A percentile compares a stretch with the other conserved stretches of the same genome.
Evolutionary conservation across 192 early-diverging fungal species (phyloP).

Genomic region (Coemansia sp.): DNA sequence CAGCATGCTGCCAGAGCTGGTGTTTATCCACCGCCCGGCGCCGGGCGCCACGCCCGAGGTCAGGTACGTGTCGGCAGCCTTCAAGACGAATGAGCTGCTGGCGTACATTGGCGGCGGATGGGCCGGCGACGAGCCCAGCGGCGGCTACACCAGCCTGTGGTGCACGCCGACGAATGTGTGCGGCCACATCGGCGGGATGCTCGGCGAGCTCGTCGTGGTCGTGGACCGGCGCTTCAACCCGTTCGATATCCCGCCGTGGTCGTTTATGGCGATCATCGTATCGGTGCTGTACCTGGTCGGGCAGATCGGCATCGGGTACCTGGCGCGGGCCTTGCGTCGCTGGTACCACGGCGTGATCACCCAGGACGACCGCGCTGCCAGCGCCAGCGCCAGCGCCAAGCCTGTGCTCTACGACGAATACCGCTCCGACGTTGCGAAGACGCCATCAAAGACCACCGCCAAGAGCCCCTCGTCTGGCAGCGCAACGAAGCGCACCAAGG

Average conservation of each 20-base stretch:
- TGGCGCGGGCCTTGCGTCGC: constrained; percentile 19
- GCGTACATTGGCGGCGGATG: constrained; percentile 43
- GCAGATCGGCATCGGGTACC: constrained; percentile 21
- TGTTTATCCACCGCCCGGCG: constrained; percentile 28
- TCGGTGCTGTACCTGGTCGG: constrained; percentile 42
- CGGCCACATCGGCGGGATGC: constrained; percentile 44
- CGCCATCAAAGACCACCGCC: neutral
- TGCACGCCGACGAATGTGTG: constrained; percentile 50
- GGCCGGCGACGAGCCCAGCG: constrained; percentile 23
- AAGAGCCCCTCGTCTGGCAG: constrained; percentile 17
- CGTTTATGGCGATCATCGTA: constrained; percentile 44
- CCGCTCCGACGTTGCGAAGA: constrained; percentile 19
- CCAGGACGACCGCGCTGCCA: constrained; percentile 5
- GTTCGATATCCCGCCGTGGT: constrained; percentile 47
- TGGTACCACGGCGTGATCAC: constrained; percentile 26
- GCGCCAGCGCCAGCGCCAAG: constrained; percentile 7
- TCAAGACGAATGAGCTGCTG: constrained; percentile 26
- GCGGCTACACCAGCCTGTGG: constrained; percentile 42
- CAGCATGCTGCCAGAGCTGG: constrained; percentile 38
- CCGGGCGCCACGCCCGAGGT: constrained; percentile 32
- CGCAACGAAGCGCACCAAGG: constrained; percentile 34
- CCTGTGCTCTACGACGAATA: constrained; percentile 34
- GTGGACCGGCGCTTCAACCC: constrained; percentile 34
- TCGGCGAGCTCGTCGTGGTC: constrained; percentile 35
- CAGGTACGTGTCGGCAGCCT: constrained; percentile 37